These are phyloP conservation scores for Dothidotthia symphoricarpi DNA, from an alignment of 2,329 filamentous ascomycete species.

Conservation along the genomic window DNA sequence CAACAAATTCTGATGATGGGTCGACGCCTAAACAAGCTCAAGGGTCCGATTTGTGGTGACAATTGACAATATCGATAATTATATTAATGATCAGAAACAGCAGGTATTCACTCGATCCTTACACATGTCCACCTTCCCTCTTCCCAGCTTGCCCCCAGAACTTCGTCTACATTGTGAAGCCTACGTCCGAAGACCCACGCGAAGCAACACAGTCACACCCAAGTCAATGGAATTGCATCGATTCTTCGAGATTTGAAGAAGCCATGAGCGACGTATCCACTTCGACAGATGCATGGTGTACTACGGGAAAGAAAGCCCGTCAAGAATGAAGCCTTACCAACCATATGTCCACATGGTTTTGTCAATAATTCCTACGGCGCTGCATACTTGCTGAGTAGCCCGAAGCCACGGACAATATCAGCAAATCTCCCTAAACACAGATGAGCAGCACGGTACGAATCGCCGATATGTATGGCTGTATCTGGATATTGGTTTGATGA, in stretches of 20 bases:
- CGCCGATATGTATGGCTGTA: conserved; percentile 9
- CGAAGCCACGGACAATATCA: conserved; percentile 7
- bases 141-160: too few species aligned
- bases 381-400: conserved; percentile 11
- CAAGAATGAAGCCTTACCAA: not conserved
- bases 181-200: not conserved
- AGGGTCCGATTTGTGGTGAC: too few species aligned
- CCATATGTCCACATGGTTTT: conserved; percentile 2
- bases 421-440: conserved; percentile 67
- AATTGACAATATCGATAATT: too few species aligned
- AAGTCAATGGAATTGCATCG: not conserved
- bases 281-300: conserved; percentile 2
- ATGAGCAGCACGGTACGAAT: conserved; percentile 72
- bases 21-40: too few species aligned
- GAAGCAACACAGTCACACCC: not conserved
- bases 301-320: conserved; percentile 1
- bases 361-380: conserved; percentile 6
- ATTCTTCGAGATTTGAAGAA: conserved; percentile 1
- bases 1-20: too few species aligned
- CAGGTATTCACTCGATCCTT: too few species aligned
- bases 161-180: conserved; percentile 5
- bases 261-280: not conserved
- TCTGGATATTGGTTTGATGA: conserved; percentile 6
- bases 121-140: too few species aligned
- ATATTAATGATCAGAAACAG: too few species aligned